Conservation (phyloP, 129 eudicot species). For the Silybum marianum region DNA sequence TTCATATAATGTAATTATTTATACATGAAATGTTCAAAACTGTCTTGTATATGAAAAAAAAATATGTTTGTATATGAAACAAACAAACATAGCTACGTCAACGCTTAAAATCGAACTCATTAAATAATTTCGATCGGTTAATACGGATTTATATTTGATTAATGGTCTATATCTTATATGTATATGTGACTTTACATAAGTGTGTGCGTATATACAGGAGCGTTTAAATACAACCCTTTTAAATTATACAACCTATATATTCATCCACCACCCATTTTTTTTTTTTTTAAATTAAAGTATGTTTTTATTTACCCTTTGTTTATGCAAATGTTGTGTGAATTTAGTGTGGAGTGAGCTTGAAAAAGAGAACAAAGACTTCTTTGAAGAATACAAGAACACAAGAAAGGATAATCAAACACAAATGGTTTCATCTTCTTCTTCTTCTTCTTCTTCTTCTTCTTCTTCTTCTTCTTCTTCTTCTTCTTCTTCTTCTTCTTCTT, state of each 20-base stretch:
- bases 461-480: conserved; percentile 19
- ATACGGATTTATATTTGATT: neutral
- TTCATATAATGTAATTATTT: too few relatives aligned
- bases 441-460: neutral
- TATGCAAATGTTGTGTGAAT: conserved; percentile 19
- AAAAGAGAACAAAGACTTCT: conserved; percentile 75
- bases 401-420: conserved; percentile 24
- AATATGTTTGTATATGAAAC: neutral
- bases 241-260: too few relatives aligned
- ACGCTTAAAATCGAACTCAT: neutral
- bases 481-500: neutral
- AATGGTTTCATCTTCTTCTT: neutral
- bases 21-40: too few relatives aligned
- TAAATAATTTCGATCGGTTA: too few relatives aligned
- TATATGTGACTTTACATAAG: too few relatives aligned
- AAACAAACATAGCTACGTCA: neutral
- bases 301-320: neutral
- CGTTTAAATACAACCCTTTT: too few relatives aligned
- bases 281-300: too few relatives aligned
- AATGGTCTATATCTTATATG: neutral
- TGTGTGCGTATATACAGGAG: neutral
- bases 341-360: conserved; percentile 85
- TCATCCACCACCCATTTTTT: too few relatives aligned
- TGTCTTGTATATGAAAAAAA: too few relatives aligned
- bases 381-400: conserved; percentile 51